Percentiles rank a stretch among this genome's conserved stretches.
Conservation (phyloP, 139 green algal species). For the Chlorella vulgaris region DNA sequence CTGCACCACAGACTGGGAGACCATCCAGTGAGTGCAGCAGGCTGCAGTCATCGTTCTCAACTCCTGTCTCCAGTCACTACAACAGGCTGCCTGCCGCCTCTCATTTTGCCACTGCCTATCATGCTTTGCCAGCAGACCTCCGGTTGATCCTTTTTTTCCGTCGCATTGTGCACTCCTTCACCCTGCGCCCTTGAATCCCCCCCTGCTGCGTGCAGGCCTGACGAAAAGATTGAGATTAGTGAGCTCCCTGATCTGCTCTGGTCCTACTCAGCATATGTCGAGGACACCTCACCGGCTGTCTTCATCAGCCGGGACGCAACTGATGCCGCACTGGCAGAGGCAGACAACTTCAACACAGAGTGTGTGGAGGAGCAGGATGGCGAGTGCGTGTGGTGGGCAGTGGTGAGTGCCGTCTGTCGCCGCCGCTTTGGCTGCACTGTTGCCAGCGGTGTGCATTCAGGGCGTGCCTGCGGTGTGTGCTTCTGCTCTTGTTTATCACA, state of each 20-base stretch:
- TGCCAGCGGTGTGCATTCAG: neutral
- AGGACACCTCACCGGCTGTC: neutral
- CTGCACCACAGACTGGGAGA: conserved; percentile 9
- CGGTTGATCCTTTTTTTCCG: too few relatives aligned
- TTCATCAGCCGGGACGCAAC: neutral
- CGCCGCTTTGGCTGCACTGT: neutral
- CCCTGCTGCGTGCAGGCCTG: neutral
- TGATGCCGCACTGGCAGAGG: neutral
- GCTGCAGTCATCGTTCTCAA: neutral
- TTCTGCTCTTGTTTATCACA: too few relatives aligned
- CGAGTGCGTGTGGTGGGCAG: conserved; percentile 19
- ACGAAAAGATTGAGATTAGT: neutral
- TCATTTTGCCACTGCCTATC: neutral
- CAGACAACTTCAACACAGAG: neutral
- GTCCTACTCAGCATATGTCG: neutral
- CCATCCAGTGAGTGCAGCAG: neutral
- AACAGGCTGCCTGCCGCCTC: neutral
- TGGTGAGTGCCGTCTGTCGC: conserved; percentile 2
- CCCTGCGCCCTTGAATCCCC: neutral
- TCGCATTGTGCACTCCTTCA: neutral
- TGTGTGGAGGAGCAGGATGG: neutral
- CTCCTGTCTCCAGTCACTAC: neutral
- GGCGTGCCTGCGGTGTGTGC: too few relatives aligned
- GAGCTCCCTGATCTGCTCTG: conserved; percentile 13
- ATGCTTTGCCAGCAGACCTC: too few relatives aligned